Conservation (phyloP, 31 red algal species). For the Bonnemaisonia californica region DNA sequence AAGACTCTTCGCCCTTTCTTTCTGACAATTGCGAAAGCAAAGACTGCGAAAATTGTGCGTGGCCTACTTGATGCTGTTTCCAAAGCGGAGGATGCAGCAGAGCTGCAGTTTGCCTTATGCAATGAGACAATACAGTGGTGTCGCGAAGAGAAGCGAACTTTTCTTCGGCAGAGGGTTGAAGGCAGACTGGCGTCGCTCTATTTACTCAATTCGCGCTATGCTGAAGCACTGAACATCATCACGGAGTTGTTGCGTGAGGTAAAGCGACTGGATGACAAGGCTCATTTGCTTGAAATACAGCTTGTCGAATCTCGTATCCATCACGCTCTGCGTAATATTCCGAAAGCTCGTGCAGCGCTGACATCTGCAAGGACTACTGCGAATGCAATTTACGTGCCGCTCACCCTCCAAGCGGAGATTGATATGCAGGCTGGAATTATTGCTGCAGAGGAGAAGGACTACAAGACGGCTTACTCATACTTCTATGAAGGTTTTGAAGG, state of each 20-base stretch:
- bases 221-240: conserved; percentile 87
- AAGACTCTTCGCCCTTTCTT: conserved; percentile 80
- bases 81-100: conserved; percentile 59
- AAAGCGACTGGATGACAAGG: conserved; percentile 95
- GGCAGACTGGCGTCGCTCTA: conserved; percentile 84
- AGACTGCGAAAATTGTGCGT: conserved; percentile 95
- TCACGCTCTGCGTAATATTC: conserved; percentile 93
- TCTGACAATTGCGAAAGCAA: conserved; percentile 87
- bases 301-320: conserved; percentile 94
- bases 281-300: conserved; percentile 97
- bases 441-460: conserved; percentile 97
- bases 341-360: conserved; percentile 93
- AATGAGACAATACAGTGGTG: conserved; percentile 97
- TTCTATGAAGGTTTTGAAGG: conserved; percentile 99
- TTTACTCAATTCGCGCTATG: conserved; percentile 71
- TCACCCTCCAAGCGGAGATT: conserved; percentile 91
- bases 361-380: conserved; percentile 96
- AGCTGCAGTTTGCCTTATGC: conserved; percentile 85
- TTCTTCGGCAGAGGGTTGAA: conserved; percentile 95
- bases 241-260: conserved; percentile 91
- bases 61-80: conserved; percentile 81
- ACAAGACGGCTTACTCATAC: conserved; percentile 99
- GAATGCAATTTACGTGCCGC: conserved; percentile 98
- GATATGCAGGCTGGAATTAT: conserved; percentile 98
- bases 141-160: conserved; percentile 95